These are phyloP conservation scores for Arthrobotrys pseudoclavata DNA, from an alignment of 2,329 filamentous ascomycete species.

Conservation along the genomic window DNA sequence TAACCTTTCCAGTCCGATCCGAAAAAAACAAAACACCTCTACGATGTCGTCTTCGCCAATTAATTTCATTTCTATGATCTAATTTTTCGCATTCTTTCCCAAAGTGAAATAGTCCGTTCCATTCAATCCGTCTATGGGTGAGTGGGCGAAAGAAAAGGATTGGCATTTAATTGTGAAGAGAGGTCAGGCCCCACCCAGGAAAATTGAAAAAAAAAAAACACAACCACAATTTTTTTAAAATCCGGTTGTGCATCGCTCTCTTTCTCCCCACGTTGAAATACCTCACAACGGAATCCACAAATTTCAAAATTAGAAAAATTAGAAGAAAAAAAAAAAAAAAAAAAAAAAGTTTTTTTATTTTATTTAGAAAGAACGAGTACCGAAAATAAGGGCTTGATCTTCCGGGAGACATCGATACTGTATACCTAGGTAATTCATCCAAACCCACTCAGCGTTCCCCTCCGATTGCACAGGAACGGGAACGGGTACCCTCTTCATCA, in stretches of 20 bases:
- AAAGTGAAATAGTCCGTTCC: slow-evolving; percentile 1
- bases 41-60: too few species aligned
- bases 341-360: too few species aligned
- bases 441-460: background rate
- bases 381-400: background rate
- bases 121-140: background rate
- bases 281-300: background rate
- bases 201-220: slow-evolving; percentile 3
- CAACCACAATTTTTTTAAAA: slow-evolving; percentile 31
- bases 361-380: too few species aligned
- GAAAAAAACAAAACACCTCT: too few species aligned
- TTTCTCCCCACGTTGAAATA: slow-evolving; percentile 19
- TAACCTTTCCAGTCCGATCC: too few species aligned
- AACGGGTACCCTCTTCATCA: too few species aligned
- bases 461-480: too few species aligned
- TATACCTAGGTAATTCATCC: too few species aligned
- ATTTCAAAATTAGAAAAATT: background rate
- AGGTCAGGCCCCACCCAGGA: slow-evolving; percentile 6
- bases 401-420: background rate
- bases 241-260: background rate
- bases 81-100: slow-evolving; percentile 10
- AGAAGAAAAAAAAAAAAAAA: background rate
- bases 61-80: too few species aligned
- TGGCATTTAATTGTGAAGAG: too few species aligned
- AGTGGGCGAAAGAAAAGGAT: background rate